Evolutionary conservation across 2,329 filamentous ascomycete genomes (phyloP).

Genomic region (Leptoxyphium fumago): DNA sequence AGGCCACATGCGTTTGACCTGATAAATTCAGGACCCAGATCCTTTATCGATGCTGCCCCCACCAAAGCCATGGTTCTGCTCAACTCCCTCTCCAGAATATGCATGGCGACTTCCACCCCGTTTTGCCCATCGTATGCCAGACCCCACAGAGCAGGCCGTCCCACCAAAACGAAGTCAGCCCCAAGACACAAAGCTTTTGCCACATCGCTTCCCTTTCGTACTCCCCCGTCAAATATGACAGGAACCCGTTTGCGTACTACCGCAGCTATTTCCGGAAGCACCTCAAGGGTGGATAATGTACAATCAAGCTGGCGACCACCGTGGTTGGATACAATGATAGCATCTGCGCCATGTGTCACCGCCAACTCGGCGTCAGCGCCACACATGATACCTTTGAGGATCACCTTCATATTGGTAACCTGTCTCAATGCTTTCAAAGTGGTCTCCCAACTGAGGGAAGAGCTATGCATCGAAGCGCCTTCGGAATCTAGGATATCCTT

Average conservation of each 20-base stretch:
- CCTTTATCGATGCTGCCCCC: no score
- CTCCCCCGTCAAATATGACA: conserved; percentile 46
- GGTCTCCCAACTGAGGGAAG: conserved; percentile 2
- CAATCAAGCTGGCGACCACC: conserved; percentile 39
- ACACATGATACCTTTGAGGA: conserved; percentile 1
- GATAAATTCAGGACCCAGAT: no score
- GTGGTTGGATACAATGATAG: conserved; percentile 26
- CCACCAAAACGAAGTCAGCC: conserved; percentile 7
- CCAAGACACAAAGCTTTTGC: conserved; percentile 40
- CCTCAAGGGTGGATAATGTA: conserved; percentile 33
- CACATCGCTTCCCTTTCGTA: conserved; percentile 38
- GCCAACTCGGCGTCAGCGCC: conserved; percentile 2
- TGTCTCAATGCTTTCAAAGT: conserved; percentile 2
- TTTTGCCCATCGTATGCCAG: conserved; percentile 11
- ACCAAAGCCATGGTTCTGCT: conserved; percentile 3
- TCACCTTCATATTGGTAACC: conserved; percentile 6
- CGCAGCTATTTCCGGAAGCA: conserved; percentile 13
- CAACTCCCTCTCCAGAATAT: conserved; percentile 5
- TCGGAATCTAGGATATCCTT: no score
- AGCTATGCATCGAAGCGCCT: no score
- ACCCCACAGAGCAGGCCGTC: conserved; percentile 5
- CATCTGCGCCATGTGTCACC: conserved; percentile 2
- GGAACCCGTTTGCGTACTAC: conserved; percentile 36
- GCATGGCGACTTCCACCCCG: conserved; percentile 9
- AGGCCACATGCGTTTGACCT: no score